These are phyloP conservation scores for Talaromyces thailandensis DNA, from an alignment of 495 filamentous ascomycete species.

Conservation along the genomic window DNA sequence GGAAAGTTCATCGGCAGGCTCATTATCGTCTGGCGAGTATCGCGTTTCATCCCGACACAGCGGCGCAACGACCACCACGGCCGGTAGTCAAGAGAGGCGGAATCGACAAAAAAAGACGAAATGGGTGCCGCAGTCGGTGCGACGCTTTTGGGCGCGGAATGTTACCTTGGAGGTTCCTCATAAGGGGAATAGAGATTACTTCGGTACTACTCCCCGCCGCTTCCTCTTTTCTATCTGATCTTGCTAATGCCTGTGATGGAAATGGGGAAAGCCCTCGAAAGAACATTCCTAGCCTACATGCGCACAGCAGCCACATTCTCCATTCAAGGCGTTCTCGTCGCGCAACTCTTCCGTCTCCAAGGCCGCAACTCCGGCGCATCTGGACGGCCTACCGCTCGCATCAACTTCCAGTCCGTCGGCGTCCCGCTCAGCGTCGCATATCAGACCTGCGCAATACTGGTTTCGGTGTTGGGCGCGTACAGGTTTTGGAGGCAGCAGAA, in stretches of 20 bases:
- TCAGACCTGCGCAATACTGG: constrained; percentile 47
- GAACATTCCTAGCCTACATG: constrained; percentile 71
- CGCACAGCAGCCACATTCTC: constrained; percentile 62
- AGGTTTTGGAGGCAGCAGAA: constrained; percentile 64
- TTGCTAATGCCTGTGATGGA: constrained; percentile 23
- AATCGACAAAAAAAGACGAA: constrained; percentile 13
- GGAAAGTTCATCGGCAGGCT: constrained; percentile 12
- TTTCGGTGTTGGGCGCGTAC: constrained; percentile 48
- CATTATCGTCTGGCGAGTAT: constrained; percentile 31
- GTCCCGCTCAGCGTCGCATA: constrained; percentile 55
- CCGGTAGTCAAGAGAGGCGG: neutral
- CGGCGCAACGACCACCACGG: constrained; percentile 3
- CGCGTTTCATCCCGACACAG: constrained; percentile 15
- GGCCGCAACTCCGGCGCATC: constrained; percentile 16
- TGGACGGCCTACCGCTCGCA: constrained; percentile 8
- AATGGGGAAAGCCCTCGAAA: constrained; percentile 52
- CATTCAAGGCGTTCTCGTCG: constrained; percentile 55
- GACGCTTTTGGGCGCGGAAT: constrained; percentile 31
- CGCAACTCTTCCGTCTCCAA: constrained; percentile 59
- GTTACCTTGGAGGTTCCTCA: constrained; percentile 32
- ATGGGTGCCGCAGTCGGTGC: constrained; percentile 12
- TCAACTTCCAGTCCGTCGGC: constrained; percentile 56
- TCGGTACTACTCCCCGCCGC: constrained; percentile 26
- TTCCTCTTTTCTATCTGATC: neutral
- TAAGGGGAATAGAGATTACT: constrained; percentile 37